These are phyloP conservation scores for Aspergillus sp. DNA, from an alignment of 2,329 filamentous ascomycete species.

Conservation along the genomic window DNA sequence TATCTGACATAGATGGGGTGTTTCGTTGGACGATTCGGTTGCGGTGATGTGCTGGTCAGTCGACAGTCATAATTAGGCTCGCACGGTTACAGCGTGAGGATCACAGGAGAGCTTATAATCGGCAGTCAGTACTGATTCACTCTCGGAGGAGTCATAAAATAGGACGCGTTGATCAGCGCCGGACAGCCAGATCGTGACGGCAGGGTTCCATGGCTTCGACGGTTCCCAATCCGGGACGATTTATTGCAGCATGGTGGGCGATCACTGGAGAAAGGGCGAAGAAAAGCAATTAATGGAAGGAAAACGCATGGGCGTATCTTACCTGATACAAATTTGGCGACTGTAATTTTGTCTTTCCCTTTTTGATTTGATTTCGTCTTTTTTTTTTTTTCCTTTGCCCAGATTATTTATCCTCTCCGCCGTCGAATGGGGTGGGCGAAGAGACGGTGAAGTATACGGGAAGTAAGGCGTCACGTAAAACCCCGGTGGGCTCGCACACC, in stretches of 20 bases:
- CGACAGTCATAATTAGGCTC: slow-evolving; percentile 26
- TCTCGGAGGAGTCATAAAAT: slow-evolving; percentile 41
- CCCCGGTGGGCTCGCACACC: slow-evolving; percentile 15
- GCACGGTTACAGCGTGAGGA: slow-evolving; percentile 21
- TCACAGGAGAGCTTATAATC: slow-evolving; percentile 38
- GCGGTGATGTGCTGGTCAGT: slow-evolving; percentile 23
- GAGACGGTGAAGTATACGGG: slow-evolving; percentile 29
- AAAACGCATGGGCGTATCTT: slow-evolving; percentile 17
- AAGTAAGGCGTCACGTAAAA: slow-evolving; percentile 23
- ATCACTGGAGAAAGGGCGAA: slow-evolving; percentile 33
- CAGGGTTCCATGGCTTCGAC: slow-evolving; percentile 38
- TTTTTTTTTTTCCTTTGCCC: not conserved
- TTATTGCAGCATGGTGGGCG: slow-evolving; percentile 40
- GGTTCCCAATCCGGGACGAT: slow-evolving; percentile 31
- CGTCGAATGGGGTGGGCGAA: slow-evolving; percentile 8
- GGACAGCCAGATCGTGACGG: slow-evolving; percentile 38
- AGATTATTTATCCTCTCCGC: not conserved
- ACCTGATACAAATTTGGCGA: slow-evolving; percentile 13
- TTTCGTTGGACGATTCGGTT: slow-evolving; percentile 14
- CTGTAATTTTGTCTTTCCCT: slow-evolving; percentile 11
- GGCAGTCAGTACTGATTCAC: slow-evolving; percentile 24
- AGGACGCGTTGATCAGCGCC: slow-evolving; percentile 35
- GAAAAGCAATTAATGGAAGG: slow-evolving; percentile 15
- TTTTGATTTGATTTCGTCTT: slow-evolving; percentile 2
- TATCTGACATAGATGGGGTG: slow-evolving; percentile 23